Conservation (phyloP, 2,329 filamentous ascomycete species). For the Mycosphaerelloides madeirae region DNA sequence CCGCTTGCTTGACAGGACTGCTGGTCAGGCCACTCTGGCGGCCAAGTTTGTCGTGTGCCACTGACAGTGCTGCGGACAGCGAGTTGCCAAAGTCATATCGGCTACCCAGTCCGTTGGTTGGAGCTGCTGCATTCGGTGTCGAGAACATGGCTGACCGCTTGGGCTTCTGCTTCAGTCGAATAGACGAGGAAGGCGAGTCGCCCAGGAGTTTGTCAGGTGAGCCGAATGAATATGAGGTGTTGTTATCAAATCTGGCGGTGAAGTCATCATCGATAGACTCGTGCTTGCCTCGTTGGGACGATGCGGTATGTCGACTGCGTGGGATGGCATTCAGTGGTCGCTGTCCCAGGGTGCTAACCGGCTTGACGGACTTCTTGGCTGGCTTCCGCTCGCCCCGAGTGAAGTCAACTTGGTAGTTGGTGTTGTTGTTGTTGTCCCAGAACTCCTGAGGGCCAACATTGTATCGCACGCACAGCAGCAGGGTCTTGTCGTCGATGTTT, state of each 20-base stretch:
- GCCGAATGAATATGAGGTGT: slow-evolving; percentile 42
- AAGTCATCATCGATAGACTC: slow-evolving; percentile 66
- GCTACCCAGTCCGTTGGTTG: slow-evolving; percentile 68
- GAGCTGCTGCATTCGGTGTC: slow-evolving; percentile 41
- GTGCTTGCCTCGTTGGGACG: slow-evolving; percentile 45
- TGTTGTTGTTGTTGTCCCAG: slow-evolving; percentile 87
- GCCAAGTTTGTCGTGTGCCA: slow-evolving; percentile 60
- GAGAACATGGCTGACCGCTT: slow-evolving; percentile 57
- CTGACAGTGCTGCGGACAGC: slow-evolving; percentile 73
- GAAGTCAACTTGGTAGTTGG: slow-evolving; percentile 95
- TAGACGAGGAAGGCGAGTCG: slow-evolving; percentile 52
- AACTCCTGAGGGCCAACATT: slow-evolving; percentile 75
- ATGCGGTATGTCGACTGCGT: slow-evolving; percentile 46
- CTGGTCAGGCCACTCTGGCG: slow-evolving; percentile 50
- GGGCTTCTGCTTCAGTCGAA: slow-evolving; percentile 67
- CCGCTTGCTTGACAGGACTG: slow-evolving; percentile 36
- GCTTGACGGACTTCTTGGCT: slow-evolving; percentile 17
- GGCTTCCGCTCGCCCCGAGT: slow-evolving; percentile 35
- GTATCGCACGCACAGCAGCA: slow-evolving; percentile 90
- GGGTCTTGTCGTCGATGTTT: slow-evolving; percentile 85
- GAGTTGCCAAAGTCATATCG: slow-evolving; percentile 97
- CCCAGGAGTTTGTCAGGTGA: slow-evolving; percentile 45
- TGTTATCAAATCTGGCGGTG: slow-evolving; percentile 50
- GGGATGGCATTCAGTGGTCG: slow-evolving; percentile 50
- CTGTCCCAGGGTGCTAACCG: slow-evolving; percentile 27